Evolutionary conservation across 1,284 basidiomycete species (phyloP).

Genomic region (Leccinum cinnamomeum): DNA sequence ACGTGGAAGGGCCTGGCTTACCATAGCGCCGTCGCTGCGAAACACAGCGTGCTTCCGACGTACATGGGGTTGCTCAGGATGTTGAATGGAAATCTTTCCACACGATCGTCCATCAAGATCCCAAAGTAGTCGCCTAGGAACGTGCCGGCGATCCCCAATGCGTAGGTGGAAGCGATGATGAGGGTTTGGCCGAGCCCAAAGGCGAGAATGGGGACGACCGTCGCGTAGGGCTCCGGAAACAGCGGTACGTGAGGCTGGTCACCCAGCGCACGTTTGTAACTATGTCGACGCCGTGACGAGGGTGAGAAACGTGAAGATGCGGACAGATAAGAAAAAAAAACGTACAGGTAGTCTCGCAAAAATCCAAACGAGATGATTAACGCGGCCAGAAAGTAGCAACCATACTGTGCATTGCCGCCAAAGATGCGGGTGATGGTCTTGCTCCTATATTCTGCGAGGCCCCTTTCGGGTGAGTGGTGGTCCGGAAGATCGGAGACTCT

Average conservation of each 20-base stretch:
- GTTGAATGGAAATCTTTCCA: constrained; percentile 94
- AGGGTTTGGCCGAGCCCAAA: constrained; percentile 78
- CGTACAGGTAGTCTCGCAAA: constrained; percentile 83
- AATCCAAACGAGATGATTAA: constrained; percentile 88
- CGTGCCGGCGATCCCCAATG: constrained; percentile 90
- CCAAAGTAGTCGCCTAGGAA: constrained; percentile 99
- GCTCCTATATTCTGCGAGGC: constrained; percentile 74
- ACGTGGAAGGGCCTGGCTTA: constrained; percentile 37
- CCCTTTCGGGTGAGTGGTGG: background rate
- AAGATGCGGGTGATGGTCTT: constrained; percentile 84
- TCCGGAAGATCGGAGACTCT: background rate
- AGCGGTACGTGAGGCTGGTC: constrained; percentile 67
- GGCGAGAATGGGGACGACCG: constrained; percentile 61
- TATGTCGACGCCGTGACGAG: constrained; percentile 31
- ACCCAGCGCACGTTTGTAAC: constrained; percentile 69
- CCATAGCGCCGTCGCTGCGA: constrained; percentile 83
- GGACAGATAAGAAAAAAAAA: background rate
- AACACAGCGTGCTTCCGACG: constrained; percentile 87
- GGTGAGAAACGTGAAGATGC: background rate
- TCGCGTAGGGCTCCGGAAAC: constrained; percentile 59
- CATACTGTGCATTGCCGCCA: constrained; percentile 69
- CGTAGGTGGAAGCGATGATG: constrained; percentile 89
- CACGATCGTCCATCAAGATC: constrained; percentile 90
- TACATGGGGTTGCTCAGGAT: constrained; percentile 96
- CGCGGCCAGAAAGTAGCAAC: constrained; percentile 91